phyloP scores from a whole-genome alignment of 2,329 filamentous ascomycete species.

The Aspergillus caelatus region DNA sequence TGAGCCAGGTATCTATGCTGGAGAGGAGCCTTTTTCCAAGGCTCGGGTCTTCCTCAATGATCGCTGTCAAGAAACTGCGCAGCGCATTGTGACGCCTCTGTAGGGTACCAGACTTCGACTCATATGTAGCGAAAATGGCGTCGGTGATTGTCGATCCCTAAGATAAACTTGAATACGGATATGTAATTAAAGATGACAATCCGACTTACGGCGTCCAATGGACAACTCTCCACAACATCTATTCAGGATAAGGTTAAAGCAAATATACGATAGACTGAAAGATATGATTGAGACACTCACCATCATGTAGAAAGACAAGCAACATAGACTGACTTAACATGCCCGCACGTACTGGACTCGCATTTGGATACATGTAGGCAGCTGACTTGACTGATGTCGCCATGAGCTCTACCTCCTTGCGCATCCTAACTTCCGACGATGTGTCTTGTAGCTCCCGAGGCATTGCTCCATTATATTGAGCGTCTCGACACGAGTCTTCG shows the following conservation, averaged over 20 bases:
- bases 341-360: not conserved
- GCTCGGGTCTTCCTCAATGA: not conserved
- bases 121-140: not conserved
- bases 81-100: not conserved
- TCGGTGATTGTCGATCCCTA: not conserved
- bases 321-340: not conserved
- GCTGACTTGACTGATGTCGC: not conserved
- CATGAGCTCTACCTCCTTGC: not conserved
- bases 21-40: not conserved
- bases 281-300: not conserved
- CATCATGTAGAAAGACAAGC: not conserved
- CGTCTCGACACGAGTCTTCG: not conserved
- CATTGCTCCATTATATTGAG: not conserved
- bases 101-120: not conserved
- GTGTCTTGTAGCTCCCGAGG: not conserved
- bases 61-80: not conserved
- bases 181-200: fast-evolving
- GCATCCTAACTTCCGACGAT: not conserved
- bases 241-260: not conserved
- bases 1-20: not conserved
- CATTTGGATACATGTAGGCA: not conserved
- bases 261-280: not conserved
- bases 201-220: not conserved
- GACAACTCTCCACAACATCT: not conserved
- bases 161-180: no score